Base-by-base conservation (phyloP, 768 basidiomycete genomes). In the Mycena alexandri region DNA sequence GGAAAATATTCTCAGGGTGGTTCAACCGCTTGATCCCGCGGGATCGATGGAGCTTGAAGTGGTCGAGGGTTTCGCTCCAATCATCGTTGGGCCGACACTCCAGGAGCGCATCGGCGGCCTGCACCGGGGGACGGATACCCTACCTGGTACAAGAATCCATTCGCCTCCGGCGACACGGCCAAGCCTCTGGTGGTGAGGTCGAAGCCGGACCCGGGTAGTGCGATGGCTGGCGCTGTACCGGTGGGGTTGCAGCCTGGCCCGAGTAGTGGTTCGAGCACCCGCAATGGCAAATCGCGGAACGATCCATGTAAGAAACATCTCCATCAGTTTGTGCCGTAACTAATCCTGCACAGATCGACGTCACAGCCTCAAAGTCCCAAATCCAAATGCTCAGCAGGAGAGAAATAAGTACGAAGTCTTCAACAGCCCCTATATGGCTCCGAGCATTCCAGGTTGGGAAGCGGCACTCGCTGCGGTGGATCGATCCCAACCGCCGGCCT, bases 71-170 rank as follows among this genome's bases (percentile, higher is more conserved):
- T 61, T 22, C 19, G 14, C 47, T 34, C n/a, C 59, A 1, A 16
- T 61, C 6, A 19, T 33, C 1, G 48, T 29, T 9, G 36, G 10
- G 4, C 17, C 4, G 1, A 4, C 3, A 2, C 21, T 46, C 19
- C 42, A 58, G 6, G 21, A 44, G n/a, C 42, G 56, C 14, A 14
- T 46, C 4, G 17, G 14, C 43, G 9, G 9, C 8, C n/a, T 56
- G 8, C 54, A 42, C 25, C 9, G 13, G 7, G 19, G 56, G 25
- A 43, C 56, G 1, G 9, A 46, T 5, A 58, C 3, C 19, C 10
- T 21, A n/a, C 56, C 2, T 46, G 56, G 56, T 58, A 46, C 36
- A 13, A 12, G 10, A 46, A 58, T 58, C 42, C 56, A 3, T 10
- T 46, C 25, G 56, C 41, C 16, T 14, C 42, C 29, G 42, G 16